These are phyloP conservation scores for Aphanomyces euteiches DNA, from an alignment of 352 stramenopile genomes.

Conservation along the genomic window DNA sequence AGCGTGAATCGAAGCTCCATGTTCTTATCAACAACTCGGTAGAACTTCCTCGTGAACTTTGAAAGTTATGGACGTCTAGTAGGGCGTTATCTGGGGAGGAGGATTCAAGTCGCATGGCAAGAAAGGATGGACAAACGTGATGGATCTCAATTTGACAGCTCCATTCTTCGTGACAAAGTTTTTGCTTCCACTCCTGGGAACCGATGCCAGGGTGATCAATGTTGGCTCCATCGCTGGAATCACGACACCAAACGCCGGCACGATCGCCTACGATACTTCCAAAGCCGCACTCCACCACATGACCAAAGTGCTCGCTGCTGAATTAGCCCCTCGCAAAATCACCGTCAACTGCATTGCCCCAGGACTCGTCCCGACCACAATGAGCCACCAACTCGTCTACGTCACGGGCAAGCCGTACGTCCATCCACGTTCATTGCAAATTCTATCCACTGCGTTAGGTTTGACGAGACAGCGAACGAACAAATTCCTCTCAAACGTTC, in stretches of 20 bases:
- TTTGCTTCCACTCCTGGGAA: conserved; percentile 83
- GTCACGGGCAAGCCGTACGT: conserved; percentile 38
- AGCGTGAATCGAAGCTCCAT: conserved; percentile 74
- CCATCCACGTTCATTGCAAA: neutral
- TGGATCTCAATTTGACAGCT: conserved; percentile 93
- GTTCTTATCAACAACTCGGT: conserved; percentile 95
- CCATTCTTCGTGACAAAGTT: conserved; percentile 91
- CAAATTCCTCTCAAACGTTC: conserved; percentile 78
- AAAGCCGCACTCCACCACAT: conserved; percentile 95
- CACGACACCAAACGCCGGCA: conserved; percentile 73
- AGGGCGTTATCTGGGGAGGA: conserved; percentile 50
- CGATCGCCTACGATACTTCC: conserved; percentile 92
- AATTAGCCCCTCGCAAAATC: conserved; percentile 86
- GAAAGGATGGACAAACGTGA: conserved; percentile 86
- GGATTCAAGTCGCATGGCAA: conserved; percentile 42
- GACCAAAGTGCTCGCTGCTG: conserved; percentile 86
- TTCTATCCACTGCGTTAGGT: conserved; percentile 9
- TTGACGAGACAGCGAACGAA: conserved; percentile 60
- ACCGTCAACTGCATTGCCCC: conserved; percentile 94
- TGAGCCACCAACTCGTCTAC: conserved; percentile 78
- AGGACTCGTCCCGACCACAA: conserved; percentile 87
- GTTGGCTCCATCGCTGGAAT: conserved; percentile 76
- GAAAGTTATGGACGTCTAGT: neutral
- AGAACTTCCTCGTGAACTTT: neutral
- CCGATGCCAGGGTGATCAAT: conserved; percentile 66